A percentile compares a stretch with the other conserved stretches of the same genome.
phyloP scores from a whole-genome alignment of 371 early-diverging fungal genomes.

The Batrachochytrium dendrobatidis region DNA sequence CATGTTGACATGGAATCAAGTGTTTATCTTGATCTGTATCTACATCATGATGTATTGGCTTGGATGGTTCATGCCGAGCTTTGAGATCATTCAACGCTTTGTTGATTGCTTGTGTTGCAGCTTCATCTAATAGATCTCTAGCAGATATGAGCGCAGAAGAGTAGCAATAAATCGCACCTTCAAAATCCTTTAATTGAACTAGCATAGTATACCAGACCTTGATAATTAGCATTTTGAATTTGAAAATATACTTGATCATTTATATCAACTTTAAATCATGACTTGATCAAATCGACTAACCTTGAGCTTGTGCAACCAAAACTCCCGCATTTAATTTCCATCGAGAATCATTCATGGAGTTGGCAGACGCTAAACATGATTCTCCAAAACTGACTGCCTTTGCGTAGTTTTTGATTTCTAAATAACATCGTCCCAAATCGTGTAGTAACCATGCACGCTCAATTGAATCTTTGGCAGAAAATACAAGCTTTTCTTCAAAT shows the following conservation, averaged over 20 bases:
- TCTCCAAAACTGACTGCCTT: constrained; percentile 13
- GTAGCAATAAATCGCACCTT: constrained; percentile 9
- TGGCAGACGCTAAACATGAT: constrained; percentile 7
- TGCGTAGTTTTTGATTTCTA: constrained; percentile 16
- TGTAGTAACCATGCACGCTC: constrained; percentile 25
- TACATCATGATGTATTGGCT: no score
- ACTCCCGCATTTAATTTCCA: constrained; percentile 25
- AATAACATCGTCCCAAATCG: constrained; percentile 25
- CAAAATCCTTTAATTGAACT: constrained; percentile 3
- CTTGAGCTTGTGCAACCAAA: constrained; percentile 20
- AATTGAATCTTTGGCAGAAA: not conserved
- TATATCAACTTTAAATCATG: not conserved
- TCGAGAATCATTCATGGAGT: constrained; percentile 10
- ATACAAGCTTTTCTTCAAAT: constrained; percentile 16
- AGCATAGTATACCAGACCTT: not conserved
- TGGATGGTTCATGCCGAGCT: no score
- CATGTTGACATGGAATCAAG: no score
- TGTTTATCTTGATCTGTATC: no score
- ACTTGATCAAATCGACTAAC: constrained; percentile 6
- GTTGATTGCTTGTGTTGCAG: constrained; percentile 14
- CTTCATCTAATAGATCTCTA: constrained; percentile 9
- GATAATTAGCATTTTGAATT: not conserved
- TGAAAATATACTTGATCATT: not conserved
- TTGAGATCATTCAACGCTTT: constrained; percentile 8
- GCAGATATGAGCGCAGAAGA: constrained; percentile 11